Evolutionary conservation across 345 rosid genomes (phyloP), one percentile per base, ranked within the genome.

Genomic region (Sonneratia alba): DNA sequence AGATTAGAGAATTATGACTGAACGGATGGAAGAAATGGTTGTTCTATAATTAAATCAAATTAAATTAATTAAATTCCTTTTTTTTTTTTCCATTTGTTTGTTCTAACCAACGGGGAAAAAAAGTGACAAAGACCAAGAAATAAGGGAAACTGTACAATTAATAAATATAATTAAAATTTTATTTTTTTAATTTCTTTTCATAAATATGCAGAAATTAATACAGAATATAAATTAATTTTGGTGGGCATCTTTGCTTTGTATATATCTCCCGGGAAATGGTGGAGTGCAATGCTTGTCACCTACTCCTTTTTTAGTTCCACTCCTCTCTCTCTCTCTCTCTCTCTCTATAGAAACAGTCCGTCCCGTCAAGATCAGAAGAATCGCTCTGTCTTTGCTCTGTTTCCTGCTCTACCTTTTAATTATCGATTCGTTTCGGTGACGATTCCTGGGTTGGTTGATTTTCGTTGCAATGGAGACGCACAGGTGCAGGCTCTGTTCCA

Each of bases 251-350:
- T 53, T 53, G 59, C 59, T 53, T 53, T 53, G 24, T 53, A 53
- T 53, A 19, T 53, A 53, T 53, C 59, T 12, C 22, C 6, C 15
- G 36, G 73, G 74, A 79, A 82, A 85, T 79, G 81, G 87, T 82
- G 75, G 87, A 83, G 87, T 82, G 75, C 85, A 83, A 87, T 80
- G 97, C 96, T 91, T 84, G 90, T 86, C 73, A 88, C 88, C 92
- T 76, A 85, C 96, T 76, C 87, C 72, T 79, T 72, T 78, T 81
- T 80, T 86, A 79, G 83, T 80, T 85, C 81, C 83, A 69, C 71
- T 53, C 75, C 72, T 70, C 84, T 51, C 61, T 57, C 56, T 8
- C 47, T 47, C 43, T 40, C 43, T 40, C 43, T 40, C 43, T 40
- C 43, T 47, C 51, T 47, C 51, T 13, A 1, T 42, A 45, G 55